Base-by-base conservation (phyloP, 2,329 filamentous ascomycete species). In the Talaromyces marneffei region DNA sequence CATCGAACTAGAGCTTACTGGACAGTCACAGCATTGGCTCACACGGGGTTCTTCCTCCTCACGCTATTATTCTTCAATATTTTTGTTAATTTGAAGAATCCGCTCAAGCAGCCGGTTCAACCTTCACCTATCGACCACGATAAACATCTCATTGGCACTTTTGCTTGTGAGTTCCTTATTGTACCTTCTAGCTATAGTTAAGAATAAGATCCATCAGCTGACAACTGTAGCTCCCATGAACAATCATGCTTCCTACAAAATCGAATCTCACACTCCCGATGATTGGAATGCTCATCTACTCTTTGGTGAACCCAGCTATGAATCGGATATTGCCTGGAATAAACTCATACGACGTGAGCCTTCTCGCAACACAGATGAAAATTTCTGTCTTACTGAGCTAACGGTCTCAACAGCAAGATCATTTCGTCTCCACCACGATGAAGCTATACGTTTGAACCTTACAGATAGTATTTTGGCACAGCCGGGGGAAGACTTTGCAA, bases 371-470 rank as follows among this genome's bases (percentile, higher is more conserved):
- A 16, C n/a, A n/a, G n/a, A n/a, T 31, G 46, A 14, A 31, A 16
- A 2, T 20, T 20, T 27, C 29, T 8, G 9, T 25, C 27, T 27
- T 44, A 16, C 16, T 18, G 40, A 10, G n/a, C 20, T 18, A 44
- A 44, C 4, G 8, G 18, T 23, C 40, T 44, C n/a, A 12, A 14
- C 16, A 52, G 23, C 46, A 31, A 25, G 46, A 29, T 52, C 46
- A 8, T 52, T 52, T 31, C 46, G 23, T 52, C 23, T 52, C 9
- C 46, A 52, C 29, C 23, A 20, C 8, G 20, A 52, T 20, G 46
- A 52, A 52, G 46, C 46, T 52, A 20, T 16, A 14, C 46, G 46
- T 52, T 31, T 52, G n/a, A 52, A 52, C 46, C 46, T 52, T 52
- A 52, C 46, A n/a, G 46, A 52, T 4, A 52, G 46, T 16, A 52